These are phyloP conservation scores for Acephala macrosclerotiorum DNA, from an alignment of 2,329 filamentous ascomycete genomes.

Conservation along the genomic window DNA sequence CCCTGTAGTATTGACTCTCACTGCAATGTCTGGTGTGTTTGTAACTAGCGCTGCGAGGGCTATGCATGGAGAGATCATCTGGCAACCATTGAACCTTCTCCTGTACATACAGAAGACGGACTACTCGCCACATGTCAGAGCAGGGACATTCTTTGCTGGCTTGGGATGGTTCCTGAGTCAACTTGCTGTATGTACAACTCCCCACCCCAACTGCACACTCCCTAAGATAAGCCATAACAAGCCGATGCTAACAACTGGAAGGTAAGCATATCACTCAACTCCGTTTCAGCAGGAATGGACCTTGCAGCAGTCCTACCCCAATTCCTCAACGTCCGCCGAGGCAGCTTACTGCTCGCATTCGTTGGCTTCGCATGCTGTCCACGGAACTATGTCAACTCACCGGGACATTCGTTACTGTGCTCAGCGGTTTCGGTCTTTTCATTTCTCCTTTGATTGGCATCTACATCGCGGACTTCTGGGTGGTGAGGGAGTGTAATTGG, in stretches of 20 bases:
- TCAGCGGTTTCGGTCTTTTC: slow-evolving; percentile 22
- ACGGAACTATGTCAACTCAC: slow-evolving; percentile 18
- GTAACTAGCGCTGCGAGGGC: slow-evolving; percentile 13
- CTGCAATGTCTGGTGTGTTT: slow-evolving; percentile 21
- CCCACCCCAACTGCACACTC: neutral
- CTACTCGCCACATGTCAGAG: slow-evolving; percentile 15
- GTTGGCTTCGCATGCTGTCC: slow-evolving; percentile 10
- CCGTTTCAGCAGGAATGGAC: slow-evolving; percentile 23
- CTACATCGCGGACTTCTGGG: too few species aligned
- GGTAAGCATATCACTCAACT: slow-evolving; percentile 17
- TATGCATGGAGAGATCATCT: slow-evolving; percentile 18
- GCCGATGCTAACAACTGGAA: neutral
- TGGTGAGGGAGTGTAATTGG: too few species aligned
- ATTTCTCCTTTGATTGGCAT: too few species aligned
- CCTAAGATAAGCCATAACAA: too few species aligned
- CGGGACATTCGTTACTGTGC: slow-evolving; percentile 20
- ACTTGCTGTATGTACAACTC: neutral
- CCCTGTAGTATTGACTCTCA: slow-evolving; percentile 10
- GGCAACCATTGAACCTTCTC: slow-evolving; percentile 19
- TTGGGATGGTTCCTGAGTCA: slow-evolving; percentile 17
- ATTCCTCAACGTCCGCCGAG: slow-evolving; percentile 13
- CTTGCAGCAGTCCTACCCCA: slow-evolving; percentile 13
- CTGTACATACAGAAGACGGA: slow-evolving; percentile 13
- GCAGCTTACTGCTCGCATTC: slow-evolving; percentile 40
- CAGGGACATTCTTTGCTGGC: slow-evolving; percentile 23